Conservation (phyloP, 805 yeast species). For the Candida ovalis region DNA sequence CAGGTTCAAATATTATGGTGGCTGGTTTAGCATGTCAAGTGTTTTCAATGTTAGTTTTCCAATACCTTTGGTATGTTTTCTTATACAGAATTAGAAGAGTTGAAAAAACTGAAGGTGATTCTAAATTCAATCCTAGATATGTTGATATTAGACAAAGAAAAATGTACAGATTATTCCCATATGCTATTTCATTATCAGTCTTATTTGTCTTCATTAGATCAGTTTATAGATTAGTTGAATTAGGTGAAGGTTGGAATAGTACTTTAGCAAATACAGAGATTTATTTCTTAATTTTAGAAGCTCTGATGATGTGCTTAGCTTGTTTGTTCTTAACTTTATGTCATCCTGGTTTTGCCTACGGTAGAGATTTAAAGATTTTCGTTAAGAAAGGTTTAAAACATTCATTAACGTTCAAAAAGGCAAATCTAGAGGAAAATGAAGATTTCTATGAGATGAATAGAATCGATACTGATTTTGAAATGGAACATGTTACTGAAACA, state of each 20-base stretch:
- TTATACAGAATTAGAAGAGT: slow-evolving; percentile 33
- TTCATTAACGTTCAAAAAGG: background rate
- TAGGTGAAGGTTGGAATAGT: slow-evolving; percentile 68
- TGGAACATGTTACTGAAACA: background rate
- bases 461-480: background rate
- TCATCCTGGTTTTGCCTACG: slow-evolving; percentile 59
- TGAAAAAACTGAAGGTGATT: slow-evolving; percentile 20
- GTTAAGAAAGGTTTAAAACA: slow-evolving; percentile 3
- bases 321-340: slow-evolving; percentile 42
- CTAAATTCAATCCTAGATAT: slow-evolving; percentile 32
- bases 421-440: background rate
- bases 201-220: slow-evolving; percentile 58
- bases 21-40: slow-evolving; percentile 77
- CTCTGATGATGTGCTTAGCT: slow-evolving; percentile 51
- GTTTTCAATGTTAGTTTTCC: slow-evolving; percentile 56
- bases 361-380: slow-evolving; percentile 10
- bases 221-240: slow-evolving; percentile 65
- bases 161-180: slow-evolving; percentile 40
- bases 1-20: slow-evolving; percentile 62
- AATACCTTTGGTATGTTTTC: slow-evolving; percentile 44
- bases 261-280: slow-evolving; percentile 53
- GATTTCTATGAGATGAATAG: background rate
- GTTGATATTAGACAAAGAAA: slow-evolving; percentile 27
- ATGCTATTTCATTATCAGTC: slow-evolving; percentile 41
- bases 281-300: slow-evolving; percentile 57